phyloP scores from a whole-genome alignment of 2,329 filamentous ascomycete genomes.

The Xylariaceae sp. region DNA sequence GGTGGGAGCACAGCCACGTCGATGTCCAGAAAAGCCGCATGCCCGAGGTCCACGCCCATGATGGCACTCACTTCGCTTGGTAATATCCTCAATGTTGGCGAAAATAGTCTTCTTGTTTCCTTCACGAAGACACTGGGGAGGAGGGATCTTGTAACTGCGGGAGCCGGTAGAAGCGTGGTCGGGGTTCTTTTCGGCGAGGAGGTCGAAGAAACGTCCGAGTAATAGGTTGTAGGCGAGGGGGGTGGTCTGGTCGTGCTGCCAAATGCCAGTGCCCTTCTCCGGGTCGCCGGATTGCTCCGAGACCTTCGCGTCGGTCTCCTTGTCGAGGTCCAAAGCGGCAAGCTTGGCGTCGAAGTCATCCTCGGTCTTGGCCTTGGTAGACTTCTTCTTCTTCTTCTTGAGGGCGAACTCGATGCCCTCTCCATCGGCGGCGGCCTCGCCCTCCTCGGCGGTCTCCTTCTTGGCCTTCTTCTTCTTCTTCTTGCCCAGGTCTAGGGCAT shows the following conservation, averaged over 20 bases:
- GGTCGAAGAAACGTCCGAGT: constrained; percentile 87
- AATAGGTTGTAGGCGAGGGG: constrained; percentile 80
- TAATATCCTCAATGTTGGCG: constrained; percentile 97
- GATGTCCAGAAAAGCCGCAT: not conserved
- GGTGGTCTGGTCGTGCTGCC: constrained; percentile 73
- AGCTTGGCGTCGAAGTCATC: constrained; percentile 54
- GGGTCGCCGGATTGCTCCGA: constrained; percentile 65
- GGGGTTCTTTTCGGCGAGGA: constrained; percentile 92
- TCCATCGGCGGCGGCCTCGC: constrained; percentile 47
- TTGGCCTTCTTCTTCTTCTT: constrained; percentile 60
- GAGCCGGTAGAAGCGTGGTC: constrained; percentile 84
- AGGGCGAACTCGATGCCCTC: constrained; percentile 58
- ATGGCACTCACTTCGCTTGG: constrained; percentile 63
- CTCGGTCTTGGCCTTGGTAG: constrained; percentile 39
- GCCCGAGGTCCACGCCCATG: not conserved
- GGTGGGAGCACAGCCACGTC: not conserved
- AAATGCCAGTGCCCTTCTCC: constrained; percentile 84
- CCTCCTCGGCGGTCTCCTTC: constrained; percentile 47
- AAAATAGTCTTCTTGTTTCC: constrained; percentile 99
- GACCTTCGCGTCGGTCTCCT: constrained; percentile 45
- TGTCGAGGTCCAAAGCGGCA: constrained; percentile 57
- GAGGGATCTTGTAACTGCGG: constrained; percentile 98
- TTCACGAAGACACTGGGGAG: constrained; percentile 97
- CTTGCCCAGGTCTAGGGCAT: constrained; percentile 61
- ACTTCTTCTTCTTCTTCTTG: constrained; percentile 70